Evolutionary conservation across 805 yeast genomes (phyloP).

Genomic region (Danielia reshetovae): DNA sequence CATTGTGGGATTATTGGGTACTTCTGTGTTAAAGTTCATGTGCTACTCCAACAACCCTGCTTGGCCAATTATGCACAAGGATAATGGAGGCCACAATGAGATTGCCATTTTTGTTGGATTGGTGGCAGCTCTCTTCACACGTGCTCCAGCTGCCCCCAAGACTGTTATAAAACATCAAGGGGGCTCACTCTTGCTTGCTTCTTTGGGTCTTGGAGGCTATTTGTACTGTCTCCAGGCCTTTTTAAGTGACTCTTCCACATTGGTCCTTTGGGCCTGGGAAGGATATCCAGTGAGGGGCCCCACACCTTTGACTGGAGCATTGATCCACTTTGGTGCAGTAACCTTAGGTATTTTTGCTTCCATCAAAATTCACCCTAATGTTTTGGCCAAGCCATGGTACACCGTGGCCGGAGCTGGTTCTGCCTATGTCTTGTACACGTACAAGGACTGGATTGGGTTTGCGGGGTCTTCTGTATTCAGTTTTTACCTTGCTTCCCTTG

Average conservation of each 20-base stretch:
- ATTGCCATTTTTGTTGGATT: slow-evolving; percentile 65
- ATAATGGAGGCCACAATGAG: slow-evolving; percentile 82
- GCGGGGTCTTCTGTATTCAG: slow-evolving; percentile 64
- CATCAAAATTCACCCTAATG: slow-evolving; percentile 20
- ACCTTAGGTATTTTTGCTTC: slow-evolving; percentile 45
- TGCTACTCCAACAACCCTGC: slow-evolving; percentile 86
- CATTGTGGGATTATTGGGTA: slow-evolving; percentile 64
- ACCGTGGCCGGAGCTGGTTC: slow-evolving; percentile 46
- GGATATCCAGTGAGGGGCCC: slow-evolving; percentile 90
- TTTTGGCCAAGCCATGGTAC: slow-evolving; percentile 23
- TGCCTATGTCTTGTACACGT: slow-evolving; percentile 45
- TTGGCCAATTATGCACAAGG: slow-evolving; percentile 90
- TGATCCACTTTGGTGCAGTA: slow-evolving; percentile 57
- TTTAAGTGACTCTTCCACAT: slow-evolving; percentile 78
- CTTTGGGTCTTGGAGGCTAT: slow-evolving; percentile 72
- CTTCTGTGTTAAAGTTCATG: slow-evolving; percentile 72
- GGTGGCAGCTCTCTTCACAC: slow-evolving; percentile 60
- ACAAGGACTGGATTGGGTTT: slow-evolving; percentile 69
- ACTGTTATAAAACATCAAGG: too few species aligned
- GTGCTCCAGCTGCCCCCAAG: too few species aligned
- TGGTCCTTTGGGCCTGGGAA: slow-evolving; percentile 95
- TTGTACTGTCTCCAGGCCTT: slow-evolving; percentile 70
- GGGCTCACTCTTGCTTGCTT: slow-evolving; percentile 49
- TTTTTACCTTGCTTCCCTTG: slow-evolving; percentile 57
- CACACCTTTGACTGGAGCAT: slow-evolving; percentile 80